phyloP scores from a whole-genome alignment of 257 asterid genomes.

The Solanum gandarillasii region DNA sequence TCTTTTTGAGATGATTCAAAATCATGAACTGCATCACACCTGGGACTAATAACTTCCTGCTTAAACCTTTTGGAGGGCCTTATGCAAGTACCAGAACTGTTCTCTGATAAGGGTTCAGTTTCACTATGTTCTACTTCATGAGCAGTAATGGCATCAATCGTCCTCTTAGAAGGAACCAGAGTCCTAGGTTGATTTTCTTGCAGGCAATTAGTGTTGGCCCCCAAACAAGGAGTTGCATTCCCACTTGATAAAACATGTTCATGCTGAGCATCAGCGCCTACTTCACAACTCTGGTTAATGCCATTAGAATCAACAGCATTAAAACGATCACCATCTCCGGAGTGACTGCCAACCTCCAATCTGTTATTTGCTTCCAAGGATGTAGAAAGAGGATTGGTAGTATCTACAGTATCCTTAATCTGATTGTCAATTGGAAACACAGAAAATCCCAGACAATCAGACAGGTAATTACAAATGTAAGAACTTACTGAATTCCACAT shows the following conservation, averaged over 20 bases:
- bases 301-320: constrained; percentile 8
- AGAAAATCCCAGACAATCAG: background rate
- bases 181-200: constrained; percentile 16
- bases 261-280: background rate
- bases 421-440: constrained; percentile 9
- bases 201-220: constrained; percentile 9
- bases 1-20: constrained; percentile 8
- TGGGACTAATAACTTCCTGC: constrained; percentile 10
- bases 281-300: constrained; percentile 1
- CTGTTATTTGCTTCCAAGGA: constrained; percentile 45
- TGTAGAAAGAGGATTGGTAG: constrained; percentile 29
- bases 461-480: background rate
- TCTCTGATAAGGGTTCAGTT: constrained; percentile 2
- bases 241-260: constrained; percentile 3
- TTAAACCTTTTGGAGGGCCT: constrained; percentile 29
- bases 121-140: constrained; percentile 9
- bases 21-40: constrained; percentile 2
- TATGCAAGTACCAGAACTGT: constrained; percentile 11
- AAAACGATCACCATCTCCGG: constrained; percentile 4
- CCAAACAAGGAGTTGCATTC: background rate
- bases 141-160: constrained; percentile 6
- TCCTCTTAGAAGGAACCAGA: constrained; percentile 20
- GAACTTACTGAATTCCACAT: background rate
- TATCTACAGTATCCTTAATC: constrained; percentile 47
- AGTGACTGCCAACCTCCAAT: constrained; percentile 17